Evolutionary conservation across 1,284 basidiomycete genomes (phyloP).

Genomic region (Albatrellus sp.): DNA sequence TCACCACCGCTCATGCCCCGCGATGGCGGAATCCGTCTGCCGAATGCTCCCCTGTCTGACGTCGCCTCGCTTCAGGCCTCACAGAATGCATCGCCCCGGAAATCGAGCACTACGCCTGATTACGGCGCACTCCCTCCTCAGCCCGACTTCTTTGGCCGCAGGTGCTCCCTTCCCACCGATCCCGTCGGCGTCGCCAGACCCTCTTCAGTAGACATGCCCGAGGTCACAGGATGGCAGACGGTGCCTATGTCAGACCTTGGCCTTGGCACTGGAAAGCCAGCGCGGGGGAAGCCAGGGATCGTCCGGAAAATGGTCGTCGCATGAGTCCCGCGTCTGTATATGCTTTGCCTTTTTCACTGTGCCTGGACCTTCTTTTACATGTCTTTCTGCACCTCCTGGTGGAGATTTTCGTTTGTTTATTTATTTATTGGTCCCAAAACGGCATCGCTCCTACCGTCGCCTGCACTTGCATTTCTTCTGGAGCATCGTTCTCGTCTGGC

Average conservation of each 20-base stretch:
- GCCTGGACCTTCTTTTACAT: too few relatives aligned
- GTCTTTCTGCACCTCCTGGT: neutral
- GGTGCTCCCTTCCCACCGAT: conserved; percentile 9
- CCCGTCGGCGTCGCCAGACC: neutral
- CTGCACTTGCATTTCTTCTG: neutral
- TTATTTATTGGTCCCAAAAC: conserved; percentile 6
- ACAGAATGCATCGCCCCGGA: conserved; percentile 22
- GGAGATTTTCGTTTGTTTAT: conserved; percentile 3
- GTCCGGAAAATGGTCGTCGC: conserved; percentile 14
- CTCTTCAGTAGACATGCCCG: conserved; percentile 17
- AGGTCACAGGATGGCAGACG: conserved; percentile 29
- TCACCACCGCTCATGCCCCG: conserved; percentile 38
- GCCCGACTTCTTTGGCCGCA: conserved; percentile 8
- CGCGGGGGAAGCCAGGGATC: conserved; percentile 9
- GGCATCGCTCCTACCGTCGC: neutral
- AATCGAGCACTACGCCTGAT: conserved; percentile 26
- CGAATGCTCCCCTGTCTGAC: conserved; percentile 54
- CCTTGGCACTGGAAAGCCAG: conserved; percentile 7
- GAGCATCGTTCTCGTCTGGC: neutral
- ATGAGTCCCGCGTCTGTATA: conserved; percentile 6
- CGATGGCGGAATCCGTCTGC: conserved; percentile 54
- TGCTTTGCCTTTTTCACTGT: neutral
- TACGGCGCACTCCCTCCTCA: conserved; percentile 5
- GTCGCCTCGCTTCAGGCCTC: conserved; percentile 35
- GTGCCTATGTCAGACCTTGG: conserved; percentile 21